Base-by-base conservation (phyloP, 2,329 filamentous ascomycete species). In the Epicoccum sorghinum region DNA sequence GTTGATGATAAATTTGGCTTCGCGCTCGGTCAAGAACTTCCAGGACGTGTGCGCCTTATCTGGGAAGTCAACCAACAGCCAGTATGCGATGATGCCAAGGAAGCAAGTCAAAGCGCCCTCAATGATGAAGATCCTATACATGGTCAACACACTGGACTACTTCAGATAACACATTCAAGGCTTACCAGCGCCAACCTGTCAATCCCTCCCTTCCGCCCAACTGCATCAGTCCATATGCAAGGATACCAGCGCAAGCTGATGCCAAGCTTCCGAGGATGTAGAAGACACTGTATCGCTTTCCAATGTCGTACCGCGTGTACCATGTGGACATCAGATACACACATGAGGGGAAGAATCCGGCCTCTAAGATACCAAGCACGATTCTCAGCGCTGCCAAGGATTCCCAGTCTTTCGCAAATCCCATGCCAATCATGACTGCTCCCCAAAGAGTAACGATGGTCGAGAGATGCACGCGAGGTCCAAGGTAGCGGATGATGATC, bases 151-250 rank as follows among this genome's bases (percentile, higher is more conserved):
- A 4, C 3, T 3, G 4, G 30, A 4, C 4, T 18, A 18, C 18
- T 18, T 18, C 18, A 18, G 18, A 18, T 18, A 18, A 18, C 18
- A 18, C 18, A 18, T 18, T 18, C 18, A 18, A 18, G 18, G 50
- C 60, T 47, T 43, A 63, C 75, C 77, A 80, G 29, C 75, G 61
- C 78, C 78, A 80, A 6, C 79, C 78, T 14, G 71, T 69, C 10
- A 78, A 66, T 3, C 77, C 76, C 22, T 78, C 79, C 1, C 80
- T 76, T 7, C 86, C 86, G 9, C 80, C 72, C 74, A 89, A 80
- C 66, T 88, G 86, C 82, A 86, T 87, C 56, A 88, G 73, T 4
- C 88, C 89, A 48, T 85, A 91, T 10, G 89, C 86, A 1, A 91
- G 78, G 41, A 91, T 86, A 50, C 88, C 87, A 0, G 86, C 79